Base-by-base conservation (phyloP, 2,329 filamentous ascomycete species). In the Colletotrichum horii region DNA sequence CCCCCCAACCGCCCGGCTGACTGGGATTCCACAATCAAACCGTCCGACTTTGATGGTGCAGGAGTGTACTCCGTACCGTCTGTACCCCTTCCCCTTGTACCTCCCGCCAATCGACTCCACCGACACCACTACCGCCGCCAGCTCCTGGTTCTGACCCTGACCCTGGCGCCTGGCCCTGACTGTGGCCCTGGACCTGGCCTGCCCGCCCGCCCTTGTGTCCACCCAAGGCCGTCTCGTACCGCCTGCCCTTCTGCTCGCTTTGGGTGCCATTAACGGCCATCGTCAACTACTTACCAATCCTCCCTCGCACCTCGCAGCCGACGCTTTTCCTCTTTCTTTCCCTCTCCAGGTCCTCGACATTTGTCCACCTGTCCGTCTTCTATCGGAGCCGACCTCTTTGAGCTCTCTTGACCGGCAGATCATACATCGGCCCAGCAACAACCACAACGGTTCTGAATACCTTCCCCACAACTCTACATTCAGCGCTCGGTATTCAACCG, bases 81-180 rank as follows among this genome's bases (percentile, higher is more conserved):
- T 75, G 70, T 73, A 75, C 73, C 70, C 58, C 68, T 64, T 55
- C 68, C 66, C 73, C 70, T 73, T 75, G 70, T 73, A 72, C 73
- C 69, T 73, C 64, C 73, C 73, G 64, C 70, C 69, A 65, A 75
- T 64, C 73, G 64, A 68, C 72, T 65, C 73, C 73, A 73, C 58
- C 43, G 32, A 73, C 38, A 73, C 64, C 69, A 68, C 64, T 75
- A 68, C 70, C 58, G 64, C 73, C 69, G 70, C 28, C 64, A 73
- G 69, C 56, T 73, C 70, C 64, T 75, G 43, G 62, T 65, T 28
- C 69, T 72, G 64, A 36, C 73, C 73, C 73, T 75, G 73, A 36
- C 73, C 70, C 64, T 73, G 69, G 70, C 73, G 56, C 32, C 70
- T 43, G 56, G 73, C 70, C 58, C 73, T 64, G 36, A 38, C 58